A percentile compares a stretch with the other conserved stretches of the same genome.
These are phyloP conservation scores for Hericium coralloides DNA, from an alignment of 768 basidiomycete species.

Conservation along the genomic window DNA sequence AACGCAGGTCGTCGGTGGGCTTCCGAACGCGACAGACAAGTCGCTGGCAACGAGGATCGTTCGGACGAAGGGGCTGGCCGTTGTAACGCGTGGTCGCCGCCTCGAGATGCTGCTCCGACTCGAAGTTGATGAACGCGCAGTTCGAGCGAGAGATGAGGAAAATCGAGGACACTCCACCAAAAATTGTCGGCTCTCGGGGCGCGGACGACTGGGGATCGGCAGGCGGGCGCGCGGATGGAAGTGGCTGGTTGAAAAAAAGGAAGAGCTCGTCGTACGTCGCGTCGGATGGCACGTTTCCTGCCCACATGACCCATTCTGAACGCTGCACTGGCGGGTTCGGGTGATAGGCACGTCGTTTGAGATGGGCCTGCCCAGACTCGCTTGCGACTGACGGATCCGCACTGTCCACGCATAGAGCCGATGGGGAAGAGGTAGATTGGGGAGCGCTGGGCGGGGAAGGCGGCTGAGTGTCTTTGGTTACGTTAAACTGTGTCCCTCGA, in stretches of 20 bases:
- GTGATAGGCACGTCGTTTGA: conserved; percentile 48
- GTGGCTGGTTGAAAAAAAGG: conserved; percentile 60
- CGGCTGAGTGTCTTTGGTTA: neutral
- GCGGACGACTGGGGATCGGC: conserved; percentile 2
- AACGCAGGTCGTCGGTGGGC: conserved; percentile 76
- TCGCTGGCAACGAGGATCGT: conserved; percentile 63
- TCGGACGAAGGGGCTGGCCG: conserved; percentile 57
- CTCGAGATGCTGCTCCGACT: conserved; percentile 48
- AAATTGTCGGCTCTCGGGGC: conserved; percentile 5
- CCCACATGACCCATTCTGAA: conserved; percentile 96
- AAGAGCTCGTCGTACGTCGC: conserved; percentile 79
- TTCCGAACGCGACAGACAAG: conserved; percentile 79
- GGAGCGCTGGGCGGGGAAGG: neutral
- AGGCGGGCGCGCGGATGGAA: conserved; percentile 7
- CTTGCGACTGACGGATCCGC: neutral
- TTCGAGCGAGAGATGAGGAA: conserved; percentile 93
- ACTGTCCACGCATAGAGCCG: conserved; percentile 2
- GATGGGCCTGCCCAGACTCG: neutral
- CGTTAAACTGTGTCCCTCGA: neutral
- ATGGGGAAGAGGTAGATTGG: neutral
- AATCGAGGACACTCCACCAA: conserved; percentile 67
- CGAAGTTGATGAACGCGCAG: conserved; percentile 91
- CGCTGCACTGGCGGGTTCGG: conserved; percentile 65
- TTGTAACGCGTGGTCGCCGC: conserved; percentile 67
- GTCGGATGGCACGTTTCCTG: conserved; percentile 83